Evolutionary conservation across 2,329 filamentous ascomycete species (phyloP).

Genomic region (Arthroderma sp.): DNA sequence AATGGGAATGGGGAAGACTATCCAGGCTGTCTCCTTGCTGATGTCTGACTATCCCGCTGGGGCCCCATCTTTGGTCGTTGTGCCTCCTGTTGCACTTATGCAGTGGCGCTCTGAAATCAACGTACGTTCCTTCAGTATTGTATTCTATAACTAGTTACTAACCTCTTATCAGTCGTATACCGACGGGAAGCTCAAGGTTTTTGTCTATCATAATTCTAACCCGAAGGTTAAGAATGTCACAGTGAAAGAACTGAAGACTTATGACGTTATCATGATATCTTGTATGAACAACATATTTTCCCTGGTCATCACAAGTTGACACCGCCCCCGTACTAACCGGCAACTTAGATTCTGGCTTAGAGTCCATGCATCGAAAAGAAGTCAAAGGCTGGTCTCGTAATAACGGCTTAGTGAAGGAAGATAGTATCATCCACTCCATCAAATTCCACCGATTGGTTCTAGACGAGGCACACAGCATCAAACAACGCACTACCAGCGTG

Average conservation of each 20-base stretch:
- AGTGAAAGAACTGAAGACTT: slow-evolving; percentile 61
- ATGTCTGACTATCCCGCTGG: slow-evolving; percentile 92
- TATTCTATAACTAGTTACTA: slow-evolving; percentile 4
- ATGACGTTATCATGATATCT: slow-evolving; percentile 92
- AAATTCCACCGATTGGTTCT: slow-evolving; percentile 83
- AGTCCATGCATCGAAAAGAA: slow-evolving; percentile 86
- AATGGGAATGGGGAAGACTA: slow-evolving; percentile 98
- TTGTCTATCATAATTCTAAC: slow-evolving; percentile 83
- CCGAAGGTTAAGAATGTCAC: slow-evolving; percentile 65
- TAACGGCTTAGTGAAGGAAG: slow-evolving; percentile 66
- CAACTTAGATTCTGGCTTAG: slow-evolving; percentile 48
- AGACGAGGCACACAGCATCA: slow-evolving; percentile 94
- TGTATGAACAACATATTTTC: slow-evolving; percentile 47
- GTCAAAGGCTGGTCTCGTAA: slow-evolving; percentile 78
- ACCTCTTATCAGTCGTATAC: slow-evolving; percentile 46
- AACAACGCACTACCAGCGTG: slow-evolving; percentile 65
- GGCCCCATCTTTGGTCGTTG: slow-evolving; percentile 71
- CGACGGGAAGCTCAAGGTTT: slow-evolving; percentile 74
- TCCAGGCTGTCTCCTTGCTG: slow-evolving; percentile 91
- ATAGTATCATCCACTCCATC: slow-evolving; percentile 66
- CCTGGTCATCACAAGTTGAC: background rate
- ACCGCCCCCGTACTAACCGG: background rate
- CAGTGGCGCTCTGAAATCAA: slow-evolving; percentile 81
- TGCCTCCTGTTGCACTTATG: slow-evolving; percentile 87
- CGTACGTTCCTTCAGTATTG: slow-evolving; percentile 26